Evolutionary conservation across 164 flowering plant genomes (phyloP).

Genomic region (Dillenia suffruticosa): DNA sequence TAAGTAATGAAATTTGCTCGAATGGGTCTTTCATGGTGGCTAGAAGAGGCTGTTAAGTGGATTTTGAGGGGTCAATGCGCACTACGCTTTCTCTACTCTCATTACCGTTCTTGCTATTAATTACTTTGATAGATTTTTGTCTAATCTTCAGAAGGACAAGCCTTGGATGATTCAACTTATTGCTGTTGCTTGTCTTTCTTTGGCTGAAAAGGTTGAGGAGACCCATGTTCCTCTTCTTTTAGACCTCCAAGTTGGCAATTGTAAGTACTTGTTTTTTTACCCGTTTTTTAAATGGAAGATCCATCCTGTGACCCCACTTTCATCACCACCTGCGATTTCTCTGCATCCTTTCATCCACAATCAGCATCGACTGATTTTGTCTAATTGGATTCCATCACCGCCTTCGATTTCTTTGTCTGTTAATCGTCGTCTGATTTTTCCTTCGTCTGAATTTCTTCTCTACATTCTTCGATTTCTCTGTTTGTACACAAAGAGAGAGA

Average conservation of each 20-base stretch:
- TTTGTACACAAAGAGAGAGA: too few species aligned
- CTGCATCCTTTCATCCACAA: too few species aligned
- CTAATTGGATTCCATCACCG: too few species aligned
- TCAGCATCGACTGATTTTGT: too few species aligned
- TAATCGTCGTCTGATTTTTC: too few species aligned
- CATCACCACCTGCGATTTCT: too few species aligned
- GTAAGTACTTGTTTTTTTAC: slow-evolving; percentile 62
- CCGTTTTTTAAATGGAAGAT: slow-evolving; percentile 83
- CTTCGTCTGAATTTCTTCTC: too few species aligned
- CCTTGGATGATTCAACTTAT: slow-evolving; percentile 64
- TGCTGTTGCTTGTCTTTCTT: slow-evolving; percentile 62
- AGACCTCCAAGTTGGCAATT: slow-evolving; percentile 63
- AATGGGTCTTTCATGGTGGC: slow-evolving; percentile 21
- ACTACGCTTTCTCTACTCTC: slow-evolving; percentile 36
- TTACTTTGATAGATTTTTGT: slow-evolving; percentile 48
- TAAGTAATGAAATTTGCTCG: slow-evolving; percentile 4
- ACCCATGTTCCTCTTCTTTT: slow-evolving; percentile 51
- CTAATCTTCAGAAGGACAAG: slow-evolving; percentile 44
- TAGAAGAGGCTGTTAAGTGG: slow-evolving; percentile 48
- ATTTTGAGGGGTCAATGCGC: slow-evolving; percentile 33
- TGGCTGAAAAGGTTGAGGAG: slow-evolving; percentile 69
- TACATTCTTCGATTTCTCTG: too few species aligned
- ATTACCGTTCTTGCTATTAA: slow-evolving; percentile 51
- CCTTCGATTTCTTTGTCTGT: too few species aligned
- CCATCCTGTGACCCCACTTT: slow-evolving; percentile 77